Evolutionary conservation across 2,329 filamentous ascomycete genomes (phyloP), one percentile per base, ranked within the genome.

Genomic region (Talaromyces sp.): DNA sequence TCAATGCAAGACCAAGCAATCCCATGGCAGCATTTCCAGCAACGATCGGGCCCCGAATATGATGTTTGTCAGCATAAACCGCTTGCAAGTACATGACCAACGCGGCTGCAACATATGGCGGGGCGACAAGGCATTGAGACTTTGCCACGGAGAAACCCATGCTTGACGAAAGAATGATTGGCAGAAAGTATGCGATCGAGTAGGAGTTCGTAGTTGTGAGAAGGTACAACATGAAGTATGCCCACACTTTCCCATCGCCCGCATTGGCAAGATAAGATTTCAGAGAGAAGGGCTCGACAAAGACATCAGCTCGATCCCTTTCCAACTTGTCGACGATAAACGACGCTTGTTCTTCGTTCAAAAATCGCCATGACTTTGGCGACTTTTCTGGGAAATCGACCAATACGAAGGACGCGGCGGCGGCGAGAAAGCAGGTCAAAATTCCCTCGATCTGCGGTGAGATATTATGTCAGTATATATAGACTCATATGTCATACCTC

Each of bases 1-100:
- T 84, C 62, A 91, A 82, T 24, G 85, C 82, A 2, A 91, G 74
- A 4, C 88, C 88, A 50, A 89, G 78, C 43, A 90, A 71, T 64
- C 80, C 82, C 33, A 90, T 72, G 1, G 86, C 19, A 75, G 83
- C 83, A 75, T 90, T 89, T 71, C 80, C 76, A 50, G 83, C 61
- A 59, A 91, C 78, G 60, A 90, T 75, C 22, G 86, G 84, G 0
- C 86, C 87, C 41, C 88, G 84, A 32, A 87, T 40, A 52, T 74
- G 82, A 67, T 82, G 87, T 68, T 79, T 81, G 73, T 91, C 88
- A 37, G 86, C 86, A 1, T 81, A 44, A 76, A 79, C 87, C 40
- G 81, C 84, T 14, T 79, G 79, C 1, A 54, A 52, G 54, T 78
- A 82, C 78, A 86, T 87, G 16, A 46, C 27, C 2, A 52, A n/a